These are phyloP conservation scores for Westerdykella aurantiaca DNA, from an alignment of 2,329 filamentous ascomycete genomes.

Conservation along the genomic window DNA sequence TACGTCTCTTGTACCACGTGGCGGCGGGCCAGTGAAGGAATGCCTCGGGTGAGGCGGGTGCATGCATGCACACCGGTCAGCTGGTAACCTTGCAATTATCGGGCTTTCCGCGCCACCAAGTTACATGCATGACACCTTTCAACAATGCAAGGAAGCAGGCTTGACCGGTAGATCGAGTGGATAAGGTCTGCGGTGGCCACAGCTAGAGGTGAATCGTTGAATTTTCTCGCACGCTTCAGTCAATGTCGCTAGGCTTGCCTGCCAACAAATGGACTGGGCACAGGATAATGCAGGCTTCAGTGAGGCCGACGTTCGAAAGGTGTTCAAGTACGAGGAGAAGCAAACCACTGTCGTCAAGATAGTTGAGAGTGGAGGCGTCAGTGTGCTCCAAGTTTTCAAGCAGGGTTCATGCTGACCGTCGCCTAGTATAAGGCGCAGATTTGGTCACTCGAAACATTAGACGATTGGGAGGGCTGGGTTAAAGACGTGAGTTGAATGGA, in stretches of 20 bases:
- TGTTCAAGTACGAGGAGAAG: constrained; percentile 10
- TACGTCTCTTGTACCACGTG: too few species aligned
- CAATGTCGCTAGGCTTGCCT: background rate
- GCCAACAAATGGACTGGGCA: constrained; percentile 9
- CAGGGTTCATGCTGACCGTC: background rate
- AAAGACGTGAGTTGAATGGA: constrained; percentile 2
- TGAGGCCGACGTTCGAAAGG: constrained; percentile 1
- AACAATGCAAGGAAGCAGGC: too few species aligned
- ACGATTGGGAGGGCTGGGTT: constrained; percentile 9
- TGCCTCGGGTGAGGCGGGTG: too few species aligned
- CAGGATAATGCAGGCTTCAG: constrained; percentile 8
- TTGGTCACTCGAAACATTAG: constrained; percentile 3
- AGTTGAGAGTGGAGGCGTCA: constrained; percentile 4
- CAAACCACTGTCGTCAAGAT: constrained; percentile 7
- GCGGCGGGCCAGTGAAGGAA: too few species aligned
- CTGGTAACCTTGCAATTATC: too few species aligned
- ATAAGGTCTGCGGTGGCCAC: too few species aligned
- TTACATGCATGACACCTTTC: too few species aligned
- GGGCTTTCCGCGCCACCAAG: too few species aligned
- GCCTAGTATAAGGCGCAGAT: constrained; percentile 6
- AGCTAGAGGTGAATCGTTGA: too few species aligned
- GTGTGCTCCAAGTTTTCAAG: background rate
- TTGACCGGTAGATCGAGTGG: too few species aligned
- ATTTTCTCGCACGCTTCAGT: too few species aligned
- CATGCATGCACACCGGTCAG: too few species aligned